A percentile compares a stretch with the other conserved stretches of the same genome.
Evolutionary conservation across 1,284 basidiomycete genomes (phyloP).

Genomic region (Cryptococcus sp.): DNA sequence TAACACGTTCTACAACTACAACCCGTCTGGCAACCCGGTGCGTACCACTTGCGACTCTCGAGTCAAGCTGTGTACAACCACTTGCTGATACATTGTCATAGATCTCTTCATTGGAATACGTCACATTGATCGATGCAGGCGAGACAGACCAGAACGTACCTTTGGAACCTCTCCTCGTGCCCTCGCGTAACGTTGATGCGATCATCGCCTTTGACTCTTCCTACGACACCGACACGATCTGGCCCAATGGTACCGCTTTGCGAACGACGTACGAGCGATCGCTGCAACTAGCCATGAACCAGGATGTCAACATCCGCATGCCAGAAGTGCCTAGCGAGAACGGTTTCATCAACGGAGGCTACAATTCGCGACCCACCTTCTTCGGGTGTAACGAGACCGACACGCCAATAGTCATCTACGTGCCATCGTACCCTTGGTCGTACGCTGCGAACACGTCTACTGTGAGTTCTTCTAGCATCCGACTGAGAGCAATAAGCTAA

Average conservation of each 20-base stretch:
- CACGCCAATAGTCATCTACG: conserved; percentile 54
- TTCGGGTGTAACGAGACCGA: conserved; percentile 52
- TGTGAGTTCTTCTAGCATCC: conserved; percentile 18
- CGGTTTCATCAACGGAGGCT: conserved; percentile 58
- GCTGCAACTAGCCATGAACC: conserved; percentile 26
- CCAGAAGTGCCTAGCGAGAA: conserved; percentile 55
- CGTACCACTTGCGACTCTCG: conserved; percentile 2
- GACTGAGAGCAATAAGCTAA: background rate
- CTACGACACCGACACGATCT: conserved; percentile 56
- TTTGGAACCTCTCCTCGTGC: conserved; percentile 58
- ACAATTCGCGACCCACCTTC: conserved; percentile 58
- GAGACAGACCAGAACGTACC: conserved; percentile 58
- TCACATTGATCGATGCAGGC: conserved; percentile 58
- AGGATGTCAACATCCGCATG: conserved; percentile 47
- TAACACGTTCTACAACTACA: conserved; percentile 54
- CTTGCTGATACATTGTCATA: conserved; percentile 21
- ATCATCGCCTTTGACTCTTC: conserved; percentile 60
- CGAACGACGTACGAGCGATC: conserved; percentile 44
- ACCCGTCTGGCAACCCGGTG: conserved; percentile 47
- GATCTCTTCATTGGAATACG: conserved; percentile 38
- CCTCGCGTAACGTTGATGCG: conserved; percentile 56
- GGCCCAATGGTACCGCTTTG: conserved; percentile 59
- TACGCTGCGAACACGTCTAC: conserved; percentile 51
- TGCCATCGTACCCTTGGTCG: conserved; percentile 58
- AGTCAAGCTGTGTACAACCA: conserved; percentile 23